phyloP scores from a whole-genome alignment of 495 filamentous ascomycete species.

The Podospora pseudopauciseta region DNA sequence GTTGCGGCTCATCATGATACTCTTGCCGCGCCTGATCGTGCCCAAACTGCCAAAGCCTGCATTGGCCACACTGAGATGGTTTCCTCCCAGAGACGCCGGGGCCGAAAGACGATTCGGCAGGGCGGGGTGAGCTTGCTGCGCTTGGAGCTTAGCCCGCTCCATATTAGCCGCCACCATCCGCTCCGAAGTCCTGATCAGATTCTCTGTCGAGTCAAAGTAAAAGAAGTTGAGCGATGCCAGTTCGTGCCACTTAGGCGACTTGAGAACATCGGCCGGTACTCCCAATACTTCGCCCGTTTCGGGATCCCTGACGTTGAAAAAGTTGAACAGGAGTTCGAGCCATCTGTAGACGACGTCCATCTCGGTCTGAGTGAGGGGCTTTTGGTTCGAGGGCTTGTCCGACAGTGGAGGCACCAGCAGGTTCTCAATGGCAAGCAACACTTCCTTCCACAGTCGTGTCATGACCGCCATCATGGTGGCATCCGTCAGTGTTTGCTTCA shows the following conservation, averaged over 20 bases:
- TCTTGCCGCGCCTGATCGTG: slow-evolving; percentile 77
- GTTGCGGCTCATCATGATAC: slow-evolving; percentile 91
- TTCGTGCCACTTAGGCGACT: slow-evolving; percentile 97
- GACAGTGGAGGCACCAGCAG: slow-evolving; percentile 91
- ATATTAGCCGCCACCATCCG: slow-evolving; percentile 88
- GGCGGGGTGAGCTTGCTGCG: slow-evolving; percentile 32
- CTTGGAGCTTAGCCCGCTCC: slow-evolving; percentile 66
- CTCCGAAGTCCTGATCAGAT: slow-evolving; percentile 87
- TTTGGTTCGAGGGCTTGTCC: slow-evolving; percentile 89
- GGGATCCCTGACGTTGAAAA: slow-evolving; percentile 92
- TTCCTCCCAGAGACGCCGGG: slow-evolving; percentile 54
- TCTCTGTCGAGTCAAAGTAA: slow-evolving; percentile 91
- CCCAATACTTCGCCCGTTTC: slow-evolving; percentile 84
- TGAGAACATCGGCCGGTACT: slow-evolving; percentile 84
- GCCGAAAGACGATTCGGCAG: slow-evolving; percentile 66
- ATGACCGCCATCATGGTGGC: slow-evolving; percentile 96
- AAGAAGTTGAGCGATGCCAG: slow-evolving; percentile 95
- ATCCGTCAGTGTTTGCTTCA: slow-evolving; percentile 92
- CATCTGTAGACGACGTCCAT: slow-evolving; percentile 93
- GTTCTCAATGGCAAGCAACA: slow-evolving; percentile 83
- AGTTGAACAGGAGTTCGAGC: slow-evolving; percentile 86
- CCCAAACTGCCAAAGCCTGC: slow-evolving; percentile 63
- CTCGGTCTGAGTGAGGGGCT: slow-evolving; percentile 81
- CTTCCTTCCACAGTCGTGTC: slow-evolving; percentile 97
- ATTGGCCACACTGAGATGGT: slow-evolving; percentile 25